Percentiles rank a stretch among this genome's conserved stretches.
phyloP scores from a whole-genome alignment of 352 stramenopile genomes.

The Globisporangium orthogonon region DNA sequence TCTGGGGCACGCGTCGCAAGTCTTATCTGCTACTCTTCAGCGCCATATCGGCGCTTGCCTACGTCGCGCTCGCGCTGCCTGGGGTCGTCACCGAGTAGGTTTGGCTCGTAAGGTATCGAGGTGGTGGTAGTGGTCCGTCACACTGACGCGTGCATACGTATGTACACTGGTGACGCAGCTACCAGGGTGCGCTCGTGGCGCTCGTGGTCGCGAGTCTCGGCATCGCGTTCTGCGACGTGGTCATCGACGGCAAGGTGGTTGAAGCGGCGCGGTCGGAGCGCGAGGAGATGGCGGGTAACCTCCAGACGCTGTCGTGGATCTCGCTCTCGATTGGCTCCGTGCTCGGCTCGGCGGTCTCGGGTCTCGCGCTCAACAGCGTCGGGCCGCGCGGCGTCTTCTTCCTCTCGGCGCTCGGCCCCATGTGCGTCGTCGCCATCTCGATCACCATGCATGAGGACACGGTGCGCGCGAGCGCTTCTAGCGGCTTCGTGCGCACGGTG shows the following conservation, averaged over 20 bases:
- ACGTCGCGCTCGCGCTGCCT: constrained; percentile 53
- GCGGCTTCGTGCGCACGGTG: constrained; percentile 48
- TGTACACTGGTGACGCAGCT: constrained; percentile 10
- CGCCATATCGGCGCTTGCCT: constrained; percentile 43
- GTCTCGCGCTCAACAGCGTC: constrained; percentile 46
- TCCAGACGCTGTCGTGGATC: constrained; percentile 77
- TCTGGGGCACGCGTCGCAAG: constrained; percentile 71
- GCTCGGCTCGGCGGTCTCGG: constrained; percentile 63
- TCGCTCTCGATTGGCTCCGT: constrained; percentile 66
- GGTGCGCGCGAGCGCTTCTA: constrained; percentile 15
- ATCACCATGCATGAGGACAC: constrained; percentile 49
- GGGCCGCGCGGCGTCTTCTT: constrained; percentile 69
- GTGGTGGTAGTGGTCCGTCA: background rate
- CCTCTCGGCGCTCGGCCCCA: constrained; percentile 56
- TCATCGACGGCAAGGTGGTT: constrained; percentile 76
- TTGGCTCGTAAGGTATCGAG: too few species aligned
- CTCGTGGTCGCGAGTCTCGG: constrained; percentile 74
- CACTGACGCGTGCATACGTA: background rate
- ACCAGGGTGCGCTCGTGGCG: constrained; percentile 39
- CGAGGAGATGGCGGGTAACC: constrained; percentile 66
- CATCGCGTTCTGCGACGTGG: constrained; percentile 77
- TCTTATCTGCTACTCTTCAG: constrained; percentile 77
- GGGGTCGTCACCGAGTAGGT: constrained; percentile 46
- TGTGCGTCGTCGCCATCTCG: constrained; percentile 62
- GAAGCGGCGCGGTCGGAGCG: constrained; percentile 62